phyloP scores from a whole-genome alignment of 805 yeast species.

The Zygotorulaspora sp. region DNA sequence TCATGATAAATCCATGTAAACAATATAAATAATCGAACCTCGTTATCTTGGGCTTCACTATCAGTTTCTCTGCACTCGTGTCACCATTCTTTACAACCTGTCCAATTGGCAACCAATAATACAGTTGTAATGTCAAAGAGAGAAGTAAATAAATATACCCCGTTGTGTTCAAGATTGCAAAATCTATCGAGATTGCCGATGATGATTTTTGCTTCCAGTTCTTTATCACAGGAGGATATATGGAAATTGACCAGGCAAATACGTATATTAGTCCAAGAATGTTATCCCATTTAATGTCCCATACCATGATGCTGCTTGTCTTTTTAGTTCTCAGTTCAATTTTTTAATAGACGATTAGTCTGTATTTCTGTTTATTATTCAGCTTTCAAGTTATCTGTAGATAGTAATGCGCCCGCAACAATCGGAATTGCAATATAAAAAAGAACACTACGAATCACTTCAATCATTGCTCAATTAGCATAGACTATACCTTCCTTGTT shows the following conservation, averaged over 20 bases:
- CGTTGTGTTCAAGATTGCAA: constrained; percentile 41
- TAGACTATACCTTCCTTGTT: too few species aligned
- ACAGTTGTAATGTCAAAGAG: constrained; percentile 43
- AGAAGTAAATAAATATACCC: constrained; percentile 45
- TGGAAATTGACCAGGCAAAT: constrained; percentile 44
- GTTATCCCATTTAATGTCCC: constrained; percentile 15
- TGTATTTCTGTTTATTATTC: too few species aligned
- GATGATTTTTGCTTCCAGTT: constrained; percentile 41
- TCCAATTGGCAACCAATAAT: constrained; percentile 31
- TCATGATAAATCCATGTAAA: constrained; percentile 43
- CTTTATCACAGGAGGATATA: constrained; percentile 45
- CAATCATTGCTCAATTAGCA: too few species aligned
- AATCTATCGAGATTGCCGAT: constrained; percentile 49
- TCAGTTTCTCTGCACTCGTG: constrained; percentile 11
- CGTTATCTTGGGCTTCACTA: constrained; percentile 39
- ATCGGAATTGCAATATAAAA: too few species aligned
- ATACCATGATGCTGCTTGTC: background rate
- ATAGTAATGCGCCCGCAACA: too few species aligned
- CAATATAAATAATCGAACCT: constrained; percentile 45
- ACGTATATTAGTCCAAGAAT: constrained; percentile 39
- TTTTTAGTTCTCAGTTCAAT: too few species aligned
- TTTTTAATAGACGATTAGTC: too few species aligned
- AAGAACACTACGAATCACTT: too few species aligned
- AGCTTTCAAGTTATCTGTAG: too few species aligned
- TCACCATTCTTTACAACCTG: constrained; percentile 27